phyloP scores from a whole-genome alignment of 2,329 filamentous ascomycete genomes.

The Aspergillus terreus region DNA sequence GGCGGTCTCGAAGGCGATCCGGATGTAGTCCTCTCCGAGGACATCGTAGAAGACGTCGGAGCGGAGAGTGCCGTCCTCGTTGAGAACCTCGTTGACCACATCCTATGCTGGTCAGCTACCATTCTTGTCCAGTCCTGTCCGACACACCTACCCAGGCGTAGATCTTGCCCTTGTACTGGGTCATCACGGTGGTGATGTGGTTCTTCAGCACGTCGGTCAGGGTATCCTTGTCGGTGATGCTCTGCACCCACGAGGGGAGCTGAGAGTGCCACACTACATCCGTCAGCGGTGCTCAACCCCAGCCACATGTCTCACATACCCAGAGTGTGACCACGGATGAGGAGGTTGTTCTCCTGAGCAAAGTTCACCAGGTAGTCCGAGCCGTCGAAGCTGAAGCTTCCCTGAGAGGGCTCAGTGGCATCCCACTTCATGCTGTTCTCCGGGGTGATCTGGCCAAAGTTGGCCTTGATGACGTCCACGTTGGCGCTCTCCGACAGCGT shows the following conservation, averaged over 20 bases:
- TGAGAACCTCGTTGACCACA: constrained; percentile 33
- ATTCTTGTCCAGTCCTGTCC: neutral
- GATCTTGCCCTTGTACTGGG: constrained; percentile 31
- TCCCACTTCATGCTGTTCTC: constrained; percentile 65
- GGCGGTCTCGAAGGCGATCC: constrained; percentile 67
- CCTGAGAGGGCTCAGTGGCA: constrained; percentile 54
- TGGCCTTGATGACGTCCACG: constrained; percentile 56
- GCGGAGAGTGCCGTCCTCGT: constrained; percentile 58
- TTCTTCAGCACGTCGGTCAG: constrained; percentile 53
- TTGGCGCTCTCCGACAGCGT: constrained; percentile 57
- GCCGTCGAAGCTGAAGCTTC: constrained; percentile 54
- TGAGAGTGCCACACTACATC: constrained; percentile 34
- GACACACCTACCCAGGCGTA: constrained; percentile 31
- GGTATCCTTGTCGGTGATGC: constrained; percentile 49
- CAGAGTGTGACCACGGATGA: constrained; percentile 61
- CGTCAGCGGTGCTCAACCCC: neutral
- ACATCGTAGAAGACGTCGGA: constrained; percentile 63
- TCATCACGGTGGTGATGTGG: constrained; percentile 33
- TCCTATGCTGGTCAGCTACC: constrained; percentile 15
- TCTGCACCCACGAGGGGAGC: constrained; percentile 36
- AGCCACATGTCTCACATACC: constrained; percentile 20
- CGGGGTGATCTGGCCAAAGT: constrained; percentile 63
- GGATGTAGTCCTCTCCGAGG: constrained; percentile 66
- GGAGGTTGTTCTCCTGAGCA: constrained; percentile 35
- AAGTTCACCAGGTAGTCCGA: constrained; percentile 49